Base-by-base conservation (phyloP, 441 rosid species). In the Eruca vesicaria region DNA sequence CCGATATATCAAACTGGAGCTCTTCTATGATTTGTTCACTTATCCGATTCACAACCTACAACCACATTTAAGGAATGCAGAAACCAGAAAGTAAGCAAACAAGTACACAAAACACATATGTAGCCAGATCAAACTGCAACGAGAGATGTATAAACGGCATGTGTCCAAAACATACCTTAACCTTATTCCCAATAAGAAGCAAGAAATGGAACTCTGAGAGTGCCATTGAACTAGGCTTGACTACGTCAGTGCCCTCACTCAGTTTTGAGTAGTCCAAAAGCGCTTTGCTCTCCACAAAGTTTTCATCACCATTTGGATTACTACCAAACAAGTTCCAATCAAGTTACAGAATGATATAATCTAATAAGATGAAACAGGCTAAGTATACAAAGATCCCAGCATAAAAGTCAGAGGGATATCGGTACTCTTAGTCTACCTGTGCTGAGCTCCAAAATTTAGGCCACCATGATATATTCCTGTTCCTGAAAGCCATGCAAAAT, bases 401-500 rank as follows among this genome's bases (percentile, higher is more conserved):
- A 64, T 63, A 21, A 5, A 7, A 48, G 21, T 74, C 38, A 66
- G 71, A 75, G 52, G 74, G 73, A 79, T 26, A 41, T 15, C 31
- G 62, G 76, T 79, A 79, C 67, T 20, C 32, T 43, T 73, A 63
- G 64, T 73, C 69, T 82, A 96, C 99, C 99, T 91, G 80, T 80
- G 95, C 69, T 93, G 98, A 67, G 97, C 88, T 81, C 99, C 98
- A 86, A 96, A 96, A 84, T 93, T 96, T 48, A 96, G 84, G 81
- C 96, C 92, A n/a, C 99, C 99, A 63, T 94, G 95, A 81, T 94
- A 96, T 59, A 96, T 92, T 57, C 99, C 99, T 41, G 98, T 96
- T 75, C 99, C 98, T 68, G 99, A 94, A 82, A 96, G 97, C 99
- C 99, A 94, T 23, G 99, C 97, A 80, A 96, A 96, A 87, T 96